A percentile compares a stretch with the other conserved stretches of the same genome.
Evolutionary conservation across 2,329 filamentous ascomycete genomes (phyloP).

Genomic region (Monosporascus cannonballus): DNA sequence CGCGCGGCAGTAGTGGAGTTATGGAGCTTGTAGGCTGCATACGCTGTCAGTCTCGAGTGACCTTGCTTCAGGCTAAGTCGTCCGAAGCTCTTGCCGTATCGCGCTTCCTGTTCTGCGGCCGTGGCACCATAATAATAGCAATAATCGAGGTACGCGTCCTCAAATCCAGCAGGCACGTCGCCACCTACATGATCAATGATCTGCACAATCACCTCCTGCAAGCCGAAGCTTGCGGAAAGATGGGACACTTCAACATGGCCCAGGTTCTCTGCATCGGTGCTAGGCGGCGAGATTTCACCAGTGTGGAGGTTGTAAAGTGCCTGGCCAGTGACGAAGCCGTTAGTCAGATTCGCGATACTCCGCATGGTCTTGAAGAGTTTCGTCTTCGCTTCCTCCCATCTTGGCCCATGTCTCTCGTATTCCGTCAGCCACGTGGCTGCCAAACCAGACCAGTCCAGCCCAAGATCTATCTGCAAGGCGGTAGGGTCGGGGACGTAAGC

Average conservation of each 20-base stretch:
- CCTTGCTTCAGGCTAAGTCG: slow-evolving; percentile 44
- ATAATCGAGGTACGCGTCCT: slow-evolving; percentile 53
- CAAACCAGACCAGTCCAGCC: slow-evolving; percentile 53
- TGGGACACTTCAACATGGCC: slow-evolving; percentile 49
- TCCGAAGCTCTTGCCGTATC: slow-evolving; percentile 47
- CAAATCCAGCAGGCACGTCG: slow-evolving; percentile 41
- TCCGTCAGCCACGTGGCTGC: slow-evolving; percentile 53
- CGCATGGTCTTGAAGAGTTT: slow-evolving; percentile 43
- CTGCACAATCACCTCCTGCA: slow-evolving; percentile 52
- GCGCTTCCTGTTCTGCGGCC: slow-evolving; percentile 41
- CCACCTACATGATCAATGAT: slow-evolving; percentile 42
- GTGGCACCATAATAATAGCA: slow-evolving; percentile 50
- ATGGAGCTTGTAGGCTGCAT: slow-evolving; percentile 35
- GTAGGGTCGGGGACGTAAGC: slow-evolving; percentile 39
- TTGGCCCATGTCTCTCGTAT: slow-evolving; percentile 49
- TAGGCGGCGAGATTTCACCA: slow-evolving; percentile 45
- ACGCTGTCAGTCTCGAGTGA: slow-evolving; percentile 53
- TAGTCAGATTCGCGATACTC: slow-evolving; percentile 48
- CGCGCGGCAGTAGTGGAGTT: slow-evolving; percentile 42
- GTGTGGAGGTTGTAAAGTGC: slow-evolving; percentile 45
- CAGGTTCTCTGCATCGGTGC: slow-evolving; percentile 43
- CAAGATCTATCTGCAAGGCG: slow-evolving; percentile 44
- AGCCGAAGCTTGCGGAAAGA: slow-evolving; percentile 51
- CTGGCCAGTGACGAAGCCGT: slow-evolving; percentile 53
- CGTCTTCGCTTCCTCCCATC: slow-evolving; percentile 44